Evolutionary conservation across 108 stramenopile genomes (phyloP), one percentile per base, ranked within the genome.

Genomic region (Pseudonitzschia multistriata): DNA sequence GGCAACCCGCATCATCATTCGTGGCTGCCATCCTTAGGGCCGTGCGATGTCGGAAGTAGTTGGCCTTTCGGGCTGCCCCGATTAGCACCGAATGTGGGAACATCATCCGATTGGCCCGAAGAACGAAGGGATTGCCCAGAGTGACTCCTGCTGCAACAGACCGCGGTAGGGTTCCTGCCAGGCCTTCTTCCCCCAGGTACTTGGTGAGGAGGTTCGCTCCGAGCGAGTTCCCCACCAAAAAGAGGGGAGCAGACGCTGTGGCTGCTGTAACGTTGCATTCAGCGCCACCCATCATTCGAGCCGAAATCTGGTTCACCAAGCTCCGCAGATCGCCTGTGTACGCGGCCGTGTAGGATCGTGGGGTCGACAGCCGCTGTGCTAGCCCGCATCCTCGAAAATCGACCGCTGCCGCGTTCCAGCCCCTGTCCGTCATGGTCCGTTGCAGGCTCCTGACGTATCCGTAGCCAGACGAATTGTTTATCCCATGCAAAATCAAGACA

Each of bases 191-290:
- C 21, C 86, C 86, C 14, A 87, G 76, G 57, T 87, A 87, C 36
- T 87, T 87, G 28, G 83, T 83, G 21, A 87, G 52, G 55, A 87
- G 70, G 70, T 84, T 87, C 68, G 83, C 86, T 29, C 86, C 86
- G 13, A 87, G 67, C 3, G 83, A 84, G 54, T 84, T 80, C 13
- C 86, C 86, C 11, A 87, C 59, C 21, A 87, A 68, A 61, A 80
- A 87, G 4, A 87, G 62, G 11, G 83, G 83, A 25, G 56, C 3
- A 27, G 37, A 39, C 10, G 37, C 7, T 39, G 37, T 37, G 37
- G 37, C 8, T 37, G 37, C 8, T 5, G n/a, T n/a, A n/a, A n/a
- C n/a, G n/a, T n/a, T n/a, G n/a, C n/a, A n/a, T n/a, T n/a, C 13
- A 21, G n/a, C n/a, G n/a, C n/a, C n/a, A n/a, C n/a, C n/a, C n/a